These are phyloP conservation scores for Fraxinus velutina DNA, from an alignment of 305 asterid genomes.

Conservation along the genomic window DNA sequence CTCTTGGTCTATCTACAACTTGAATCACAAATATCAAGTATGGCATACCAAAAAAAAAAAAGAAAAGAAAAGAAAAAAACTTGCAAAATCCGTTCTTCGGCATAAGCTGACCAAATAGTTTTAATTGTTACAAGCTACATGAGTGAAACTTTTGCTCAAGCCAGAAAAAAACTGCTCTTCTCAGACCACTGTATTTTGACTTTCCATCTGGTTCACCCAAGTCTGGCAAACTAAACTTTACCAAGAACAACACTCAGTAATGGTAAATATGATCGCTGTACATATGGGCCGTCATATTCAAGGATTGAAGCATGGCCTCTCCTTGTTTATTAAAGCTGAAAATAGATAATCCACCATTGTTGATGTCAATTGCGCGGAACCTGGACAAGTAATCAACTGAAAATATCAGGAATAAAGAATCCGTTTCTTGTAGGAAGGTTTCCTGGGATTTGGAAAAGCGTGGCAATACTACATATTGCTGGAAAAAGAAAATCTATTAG, in stretches of 20 bases:
- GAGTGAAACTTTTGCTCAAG: neutral
- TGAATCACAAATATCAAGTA: neutral
- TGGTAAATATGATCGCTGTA: constrained; percentile 58
- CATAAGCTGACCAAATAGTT: neutral
- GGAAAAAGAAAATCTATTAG: neutral
- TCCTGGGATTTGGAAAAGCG: neutral
- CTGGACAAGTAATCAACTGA: constrained; percentile 30
- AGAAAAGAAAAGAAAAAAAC: too few species aligned
- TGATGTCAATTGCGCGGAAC: constrained; percentile 63
- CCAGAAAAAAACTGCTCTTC: neutral
- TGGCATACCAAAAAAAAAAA: neutral
- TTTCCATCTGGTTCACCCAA: neutral
- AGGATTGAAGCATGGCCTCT: constrained; percentile 63
- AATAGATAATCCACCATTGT: constrained; percentile 69
- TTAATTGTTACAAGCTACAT: neutral
- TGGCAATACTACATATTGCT: neutral
- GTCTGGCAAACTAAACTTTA: neutral
- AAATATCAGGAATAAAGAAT: neutral
- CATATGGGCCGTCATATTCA: constrained; percentile 89
- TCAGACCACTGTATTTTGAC: neutral
- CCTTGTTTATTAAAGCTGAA: constrained; percentile 57
- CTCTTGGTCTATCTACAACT: neutral
- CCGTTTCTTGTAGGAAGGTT: neutral
- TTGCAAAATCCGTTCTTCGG: neutral
- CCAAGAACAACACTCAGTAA: constrained; percentile 30